Evolutionary conservation across 2,329 filamentous ascomycete species (phyloP), one percentile per base, ranked within the genome.

Genomic region (Penicillium sp.): DNA sequence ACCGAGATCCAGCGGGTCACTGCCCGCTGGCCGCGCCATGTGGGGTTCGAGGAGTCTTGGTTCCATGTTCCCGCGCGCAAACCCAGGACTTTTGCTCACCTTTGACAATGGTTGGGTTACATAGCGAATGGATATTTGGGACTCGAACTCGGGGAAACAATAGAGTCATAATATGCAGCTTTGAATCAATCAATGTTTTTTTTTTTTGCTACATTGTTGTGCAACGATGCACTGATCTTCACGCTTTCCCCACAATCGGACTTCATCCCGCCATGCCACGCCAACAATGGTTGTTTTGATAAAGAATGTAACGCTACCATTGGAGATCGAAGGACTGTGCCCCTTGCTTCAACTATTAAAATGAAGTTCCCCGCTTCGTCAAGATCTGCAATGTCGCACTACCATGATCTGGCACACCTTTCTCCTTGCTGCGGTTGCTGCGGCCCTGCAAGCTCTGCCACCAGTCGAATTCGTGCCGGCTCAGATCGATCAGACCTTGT

Each of bases 391-490:
- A 35, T 50, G 22, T 22, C 33, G 33, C 33, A 21, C 29, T 3
- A 39, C 14, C 1, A 64, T 64, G 62, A 57, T 57, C 45, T 60
- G 50, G 59, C 49, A 47, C 44, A 14, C 54, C 10, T 24, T 60
- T 16, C 54, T 43, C 26, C 27, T 63, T 22, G 49, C 26, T 22
- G 39, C 61, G 26, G 57, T 49, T n/a, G 71, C 62, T 21, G 63
- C 66, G 27, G 75, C 72, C 16, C 58, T 78, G 43, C 76, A 79
- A 58, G 67, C 67, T 42, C 69, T 79, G 8, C 76, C 77, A 14
- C 76, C 77, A 1, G 67, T 74, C 1, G 55, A 69, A 49, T 39
- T 63, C 61, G 31, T 71, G 67, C 13, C 56, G 73, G 31, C 71
- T 74, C 53, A 64, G 31, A 19, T 9, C 5, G 4, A 33, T 39